Evolutionary conservation across 495 filamentous ascomycete species (phyloP).

Genomic region (Penicillium cataractarum): DNA sequence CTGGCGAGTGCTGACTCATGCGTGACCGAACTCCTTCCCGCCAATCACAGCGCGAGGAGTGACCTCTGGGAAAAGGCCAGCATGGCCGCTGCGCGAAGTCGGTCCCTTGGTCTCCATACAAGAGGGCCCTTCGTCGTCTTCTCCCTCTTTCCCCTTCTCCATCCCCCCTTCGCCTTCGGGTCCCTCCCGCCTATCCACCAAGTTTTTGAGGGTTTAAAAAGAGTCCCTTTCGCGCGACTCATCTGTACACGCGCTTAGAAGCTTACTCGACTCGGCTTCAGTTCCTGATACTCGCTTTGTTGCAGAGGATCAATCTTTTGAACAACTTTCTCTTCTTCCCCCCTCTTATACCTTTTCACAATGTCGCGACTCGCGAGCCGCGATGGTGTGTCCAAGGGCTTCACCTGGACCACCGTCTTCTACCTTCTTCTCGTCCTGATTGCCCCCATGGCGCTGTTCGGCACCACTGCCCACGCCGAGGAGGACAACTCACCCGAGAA

Average conservation of each 20-base stretch:
- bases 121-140: slow-evolving; percentile 25
- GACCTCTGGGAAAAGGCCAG: slow-evolving; percentile 53
- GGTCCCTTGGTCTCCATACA: slow-evolving; percentile 31
- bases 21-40: slow-evolving; percentile 1
- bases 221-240: slow-evolving; percentile 24
- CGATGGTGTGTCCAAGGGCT: slow-evolving; percentile 52
- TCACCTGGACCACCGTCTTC: slow-evolving; percentile 72
- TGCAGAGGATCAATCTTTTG: background rate
- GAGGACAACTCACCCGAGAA: slow-evolving; percentile 67
- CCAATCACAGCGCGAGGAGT: slow-evolving; percentile 50
- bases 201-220: slow-evolving; percentile 23
- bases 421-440: slow-evolving; percentile 85
- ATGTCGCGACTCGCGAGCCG: slow-evolving; percentile 54
- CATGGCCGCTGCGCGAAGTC: slow-evolving; percentile 44
- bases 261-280: slow-evolving; percentile 14
- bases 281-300: slow-evolving; percentile 6
- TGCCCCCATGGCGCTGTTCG: slow-evolving; percentile 73
- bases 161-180: slow-evolving; percentile 28
- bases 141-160: slow-evolving; percentile 24
- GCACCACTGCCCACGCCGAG: slow-evolving; percentile 68
- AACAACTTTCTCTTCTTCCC: background rate
- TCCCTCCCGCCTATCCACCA: slow-evolving; percentile 20
- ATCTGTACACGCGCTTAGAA: slow-evolving; percentile 14
- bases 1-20: slow-evolving; percentile 30
- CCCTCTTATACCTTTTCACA: slow-evolving; percentile 27